Evolutionary conservation across 345 rosid genomes (phyloP).

Genomic region (Euphorbia tirucalli): DNA sequence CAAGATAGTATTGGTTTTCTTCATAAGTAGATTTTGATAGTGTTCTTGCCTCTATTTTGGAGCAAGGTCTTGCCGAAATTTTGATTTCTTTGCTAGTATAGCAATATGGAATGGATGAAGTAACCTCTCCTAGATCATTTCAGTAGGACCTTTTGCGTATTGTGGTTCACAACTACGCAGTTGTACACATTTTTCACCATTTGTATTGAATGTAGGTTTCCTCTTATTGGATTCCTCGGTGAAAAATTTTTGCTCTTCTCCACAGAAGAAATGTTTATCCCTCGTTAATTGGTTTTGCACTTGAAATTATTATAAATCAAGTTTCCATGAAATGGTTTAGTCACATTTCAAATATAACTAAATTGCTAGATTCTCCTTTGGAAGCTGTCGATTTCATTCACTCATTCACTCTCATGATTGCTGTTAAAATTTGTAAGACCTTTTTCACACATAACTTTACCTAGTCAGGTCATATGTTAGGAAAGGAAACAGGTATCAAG

Average conservation of each 20-base stretch:
- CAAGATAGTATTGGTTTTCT: too few species aligned
- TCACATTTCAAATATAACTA: too few species aligned
- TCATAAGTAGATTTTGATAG: neutral
- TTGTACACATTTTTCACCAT: neutral
- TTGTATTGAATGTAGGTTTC: neutral
- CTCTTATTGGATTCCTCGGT: neutral
- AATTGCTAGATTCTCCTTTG: too few species aligned
- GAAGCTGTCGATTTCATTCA: too few species aligned
- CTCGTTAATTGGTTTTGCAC: neutral
- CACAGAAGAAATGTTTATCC: neutral
- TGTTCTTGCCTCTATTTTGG: too few species aligned
- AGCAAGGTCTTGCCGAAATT: neutral
- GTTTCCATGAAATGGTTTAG: too few species aligned
- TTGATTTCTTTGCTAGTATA: neutral
- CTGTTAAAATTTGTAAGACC: too few species aligned
- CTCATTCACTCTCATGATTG: too few species aligned
- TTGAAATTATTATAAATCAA: too few species aligned
- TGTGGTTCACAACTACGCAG: neutral
- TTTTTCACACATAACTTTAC: too few species aligned
- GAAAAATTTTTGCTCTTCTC: neutral
- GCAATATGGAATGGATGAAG: neutral
- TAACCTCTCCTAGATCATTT: neutral
- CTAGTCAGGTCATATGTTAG: too few species aligned
- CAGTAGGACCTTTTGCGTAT: neutral
- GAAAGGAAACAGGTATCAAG: too few species aligned